Evolutionary conservation across 345 rosid species (phyloP), one percentile per base, ranked within the genome.

Genomic region (Sisymbrium altissimum): DNA sequence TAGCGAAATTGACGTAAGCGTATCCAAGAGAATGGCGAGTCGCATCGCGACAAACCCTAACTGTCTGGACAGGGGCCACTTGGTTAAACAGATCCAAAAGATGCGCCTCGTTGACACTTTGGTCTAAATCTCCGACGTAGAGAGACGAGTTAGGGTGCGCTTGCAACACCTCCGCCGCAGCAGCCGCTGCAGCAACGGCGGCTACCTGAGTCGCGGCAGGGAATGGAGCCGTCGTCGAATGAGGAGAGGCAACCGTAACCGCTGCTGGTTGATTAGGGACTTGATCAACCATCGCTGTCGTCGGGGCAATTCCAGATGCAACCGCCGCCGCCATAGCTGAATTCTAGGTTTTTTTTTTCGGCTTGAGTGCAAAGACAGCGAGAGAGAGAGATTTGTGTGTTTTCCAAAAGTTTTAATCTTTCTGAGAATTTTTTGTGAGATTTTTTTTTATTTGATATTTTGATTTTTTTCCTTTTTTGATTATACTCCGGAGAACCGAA

Each of bases 61-160:
- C 7, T 3, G 87, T 84, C 10, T 72, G 72, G 5, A 89, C 88
- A 13, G 59, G 82, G 10, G 87, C 85, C 11, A 83, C 79, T 76
- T 82, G 87, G 33, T 53, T 77, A 49, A 89, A 89, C 35, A 89
- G 77, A 68, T 87, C 88, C 48, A 80, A 69, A 40, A 89, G 65
- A 53, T 87, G 89, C 0, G 74, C 33, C 58, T 87, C 94, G 14
- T 65, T 74, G 18, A 87, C 89, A 46, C 39, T 87, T 4, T 66
- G 74, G 32, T 87, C 89, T 50, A 87, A 84, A 85, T 89, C 91
- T 43, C 91, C 94, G 0, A 87, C 91, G 57, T 89, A 89, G 8
- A 89, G 83, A 0, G 94, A 85, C 36, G 80, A 67, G 70, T 75
- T 89, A 41, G 77, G 52, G 49, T 76, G 81, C 12, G 70, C 72